Evolutionary conservation across 2,329 filamentous ascomycete species (phyloP), one percentile per base, ranked within the genome.

Genomic region (Xylariaceae sp.): DNA sequence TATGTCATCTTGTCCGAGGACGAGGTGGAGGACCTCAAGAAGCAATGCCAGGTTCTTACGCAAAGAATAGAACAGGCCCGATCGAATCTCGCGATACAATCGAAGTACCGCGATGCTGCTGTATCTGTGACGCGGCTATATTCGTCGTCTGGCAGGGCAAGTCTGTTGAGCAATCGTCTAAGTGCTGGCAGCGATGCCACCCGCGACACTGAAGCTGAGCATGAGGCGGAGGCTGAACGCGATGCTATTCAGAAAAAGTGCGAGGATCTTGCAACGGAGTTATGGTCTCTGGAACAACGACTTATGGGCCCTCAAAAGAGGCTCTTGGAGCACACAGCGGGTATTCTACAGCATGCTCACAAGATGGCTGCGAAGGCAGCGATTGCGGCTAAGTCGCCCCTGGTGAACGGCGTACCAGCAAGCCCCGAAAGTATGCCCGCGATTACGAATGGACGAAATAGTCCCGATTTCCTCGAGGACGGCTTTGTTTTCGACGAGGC

Each of bases 41-140:
- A 92, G 73, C 90, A 96, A 77, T 84, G 87, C 63, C 83, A 85
- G 60, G 79, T 85, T 41, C 75, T 97, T 53, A 80, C 82, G 30
- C 84, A 87, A 69, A 88, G 90, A n/a, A 87, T 96, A 65, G 89
- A 93, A 63, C 87, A 90, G 44, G 87, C 90, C 17, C 86, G 88
- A 65, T 84, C 90, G 61, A 96, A 93, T 74, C 81, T 99, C 44
- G 86, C 87, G 37, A 86, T 97, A 51, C 94, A 99, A 73, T 89
- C 87, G 57, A 99, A 97, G 77, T 91, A 97, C 68, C 89, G 92
- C 67, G 93, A 97, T 80, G 94, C 94, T 0, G 91, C 94, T 9
- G 84, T 88, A 64, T 96, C 92, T 47, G 87, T 99, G 75, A 87
- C 88, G 60, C 87, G 88, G 67, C 79, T 99, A 35, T 91, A 95